Conservation (phyloP, 768 basidiomycete genomes). For the Flagelloscypha sp. region DNA sequence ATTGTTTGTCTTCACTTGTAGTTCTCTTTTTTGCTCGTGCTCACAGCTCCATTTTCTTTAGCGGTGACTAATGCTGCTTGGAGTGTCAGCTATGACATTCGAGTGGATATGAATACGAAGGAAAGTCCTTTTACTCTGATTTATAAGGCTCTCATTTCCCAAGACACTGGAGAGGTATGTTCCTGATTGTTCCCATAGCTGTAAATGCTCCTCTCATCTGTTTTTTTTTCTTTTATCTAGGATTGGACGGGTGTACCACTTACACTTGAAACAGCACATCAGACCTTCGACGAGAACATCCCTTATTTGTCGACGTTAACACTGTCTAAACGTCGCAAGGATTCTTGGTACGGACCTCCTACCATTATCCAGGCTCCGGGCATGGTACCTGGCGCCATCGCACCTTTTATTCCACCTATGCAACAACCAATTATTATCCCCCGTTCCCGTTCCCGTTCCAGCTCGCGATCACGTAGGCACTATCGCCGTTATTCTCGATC, state of each 20-base stretch:
- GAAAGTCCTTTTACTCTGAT: constrained; percentile 28
- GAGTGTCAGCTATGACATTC: constrained; percentile 33
- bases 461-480: not conserved
- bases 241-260: constrained; percentile 35
- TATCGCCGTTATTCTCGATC: not conserved
- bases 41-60: constrained; percentile 11
- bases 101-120: constrained; percentile 32
- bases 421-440: too few species aligned
- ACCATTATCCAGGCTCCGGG: too few species aligned
- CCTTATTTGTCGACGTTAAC: too few species aligned
- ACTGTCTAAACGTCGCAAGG: too few species aligned
- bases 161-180: constrained; percentile 35
- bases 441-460: not conserved
- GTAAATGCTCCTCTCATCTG: not conserved
- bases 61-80: constrained; percentile 30
- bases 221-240: constrained; percentile 13
- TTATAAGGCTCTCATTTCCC: constrained; percentile 34
- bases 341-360: too few species aligned
- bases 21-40: not conserved
- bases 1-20: constrained; percentile 21
- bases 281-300: constrained; percentile 30
- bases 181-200: not conserved
- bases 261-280: constrained; percentile 34
- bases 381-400: too few species aligned
- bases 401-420: too few species aligned